Conservation (phyloP, 2,329 filamentous ascomycete species). For the Chaetomiaceae sp. region DNA sequence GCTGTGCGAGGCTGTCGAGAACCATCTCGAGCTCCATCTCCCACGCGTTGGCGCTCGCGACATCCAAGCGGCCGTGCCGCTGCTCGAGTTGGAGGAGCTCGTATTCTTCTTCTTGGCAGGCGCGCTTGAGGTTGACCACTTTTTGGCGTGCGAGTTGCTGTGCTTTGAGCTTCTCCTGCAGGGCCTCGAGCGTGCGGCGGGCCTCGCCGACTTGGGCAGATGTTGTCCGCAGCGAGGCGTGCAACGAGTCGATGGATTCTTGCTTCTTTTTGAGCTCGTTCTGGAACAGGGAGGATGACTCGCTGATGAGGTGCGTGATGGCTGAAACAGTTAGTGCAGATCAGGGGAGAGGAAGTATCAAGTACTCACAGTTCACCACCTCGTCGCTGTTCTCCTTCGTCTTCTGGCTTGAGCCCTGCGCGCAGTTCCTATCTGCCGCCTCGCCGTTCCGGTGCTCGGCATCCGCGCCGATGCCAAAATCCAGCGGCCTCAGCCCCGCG, state of each 20-base stretch:
- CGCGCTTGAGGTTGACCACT: conserved; percentile 71
- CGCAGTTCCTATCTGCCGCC: conserved; percentile 40
- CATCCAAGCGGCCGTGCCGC: conserved; percentile 40
- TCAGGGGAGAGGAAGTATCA: neutral
- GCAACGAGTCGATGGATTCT: conserved; percentile 73
- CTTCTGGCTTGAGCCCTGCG: conserved; percentile 46
- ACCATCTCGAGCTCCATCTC: conserved; percentile 50
- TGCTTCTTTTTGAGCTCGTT: conserved; percentile 80
- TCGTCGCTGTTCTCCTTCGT: conserved; percentile 72
- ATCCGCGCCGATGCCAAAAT: conserved; percentile 80
- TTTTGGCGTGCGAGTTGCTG: conserved; percentile 65
- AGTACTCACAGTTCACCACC: conserved; percentile 66
- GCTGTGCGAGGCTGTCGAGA: conserved; percentile 33
- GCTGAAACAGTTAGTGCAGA: conserved; percentile 45
- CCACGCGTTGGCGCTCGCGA: conserved; percentile 47
- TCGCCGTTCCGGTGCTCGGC: conserved; percentile 42
- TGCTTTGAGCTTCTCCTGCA: conserved; percentile 62
- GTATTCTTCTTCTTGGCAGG: conserved; percentile 65
- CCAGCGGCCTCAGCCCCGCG: conserved; percentile 81
- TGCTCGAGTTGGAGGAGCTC: conserved; percentile 46
- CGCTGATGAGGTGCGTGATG: conserved; percentile 75
- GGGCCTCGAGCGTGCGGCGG: conserved; percentile 65
- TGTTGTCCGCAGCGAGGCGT: conserved; percentile 73
- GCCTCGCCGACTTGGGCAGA: conserved; percentile 76
- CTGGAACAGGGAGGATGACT: conserved; percentile 75